Conservation (phyloP, 441 rosid genomes). For the Capsella rubella region DNA sequence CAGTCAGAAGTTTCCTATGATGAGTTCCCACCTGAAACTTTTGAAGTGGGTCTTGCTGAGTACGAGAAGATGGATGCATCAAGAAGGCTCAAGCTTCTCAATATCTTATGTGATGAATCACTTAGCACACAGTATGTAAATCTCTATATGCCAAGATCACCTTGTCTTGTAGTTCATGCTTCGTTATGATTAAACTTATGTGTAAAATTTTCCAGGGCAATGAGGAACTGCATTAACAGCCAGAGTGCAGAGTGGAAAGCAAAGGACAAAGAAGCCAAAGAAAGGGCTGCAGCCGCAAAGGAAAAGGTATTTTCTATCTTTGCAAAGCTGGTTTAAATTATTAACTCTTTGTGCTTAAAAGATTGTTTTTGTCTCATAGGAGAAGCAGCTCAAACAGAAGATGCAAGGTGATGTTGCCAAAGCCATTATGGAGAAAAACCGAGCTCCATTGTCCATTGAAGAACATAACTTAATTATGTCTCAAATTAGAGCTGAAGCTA, state of each 20-base stretch:
- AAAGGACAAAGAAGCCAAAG: slow-evolving; percentile 25
- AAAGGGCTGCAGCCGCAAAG: slow-evolving; percentile 30
- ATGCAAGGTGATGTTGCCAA: slow-evolving; percentile 63
- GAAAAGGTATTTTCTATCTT: slow-evolving; percentile 56
- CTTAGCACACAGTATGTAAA: slow-evolving; percentile 65
- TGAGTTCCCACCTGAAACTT: slow-evolving; percentile 53
- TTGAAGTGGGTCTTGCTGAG: slow-evolving; percentile 35
- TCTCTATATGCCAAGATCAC: neutral
- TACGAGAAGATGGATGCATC: slow-evolving; percentile 57
- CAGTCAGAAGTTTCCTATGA: slow-evolving; percentile 47
- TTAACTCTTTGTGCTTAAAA: slow-evolving; percentile 18
- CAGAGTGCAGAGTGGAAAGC: neutral
- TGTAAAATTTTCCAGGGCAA: slow-evolving; percentile 40
- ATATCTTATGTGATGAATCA: slow-evolving; percentile 85
- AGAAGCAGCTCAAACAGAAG: slow-evolving; percentile 64
- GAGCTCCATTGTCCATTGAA: slow-evolving; percentile 58
- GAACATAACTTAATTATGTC: slow-evolving; percentile 62
- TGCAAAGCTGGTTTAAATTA: neutral
- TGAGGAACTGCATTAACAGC: slow-evolving; percentile 15
- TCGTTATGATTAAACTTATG: neutral
- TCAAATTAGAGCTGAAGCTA: slow-evolving; percentile 61
- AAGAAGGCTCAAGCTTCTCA: slow-evolving; percentile 72
- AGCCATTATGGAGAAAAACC: slow-evolving; percentile 56
- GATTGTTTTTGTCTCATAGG: slow-evolving; percentile 44
- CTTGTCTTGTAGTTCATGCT: slow-evolving; percentile 11